phyloP scores from a whole-genome alignment of 2,329 filamentous ascomycete genomes.

The Xylariaceae sp. region DNA sequence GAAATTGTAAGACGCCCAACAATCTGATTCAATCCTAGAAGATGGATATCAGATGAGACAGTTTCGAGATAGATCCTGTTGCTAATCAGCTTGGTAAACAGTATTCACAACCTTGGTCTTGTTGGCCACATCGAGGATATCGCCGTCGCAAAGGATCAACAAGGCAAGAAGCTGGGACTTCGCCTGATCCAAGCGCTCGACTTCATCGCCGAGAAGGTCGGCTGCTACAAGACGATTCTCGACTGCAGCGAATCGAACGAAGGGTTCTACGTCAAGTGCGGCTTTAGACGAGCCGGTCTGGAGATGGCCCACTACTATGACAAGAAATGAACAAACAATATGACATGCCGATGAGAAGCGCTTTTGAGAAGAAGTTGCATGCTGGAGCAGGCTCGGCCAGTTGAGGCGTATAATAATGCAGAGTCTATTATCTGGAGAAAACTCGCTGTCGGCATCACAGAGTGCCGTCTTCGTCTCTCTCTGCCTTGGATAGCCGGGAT shows the following conservation, averaged over 20 bases:
- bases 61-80: background rate
- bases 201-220: slow-evolving; percentile 77
- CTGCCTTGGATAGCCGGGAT: background rate
- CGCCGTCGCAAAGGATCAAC: slow-evolving; percentile 88
- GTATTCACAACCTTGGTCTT: slow-evolving; percentile 72
- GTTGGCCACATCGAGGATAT: slow-evolving; percentile 99
- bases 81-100: slow-evolving; percentile 31
- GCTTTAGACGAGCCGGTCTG: slow-evolving; percentile 82
- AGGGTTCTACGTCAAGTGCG: slow-evolving; percentile 97
- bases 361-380: background rate
- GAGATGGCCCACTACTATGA: slow-evolving; percentile 98
- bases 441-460: background rate
- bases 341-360: background rate
- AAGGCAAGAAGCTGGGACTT: slow-evolving; percentile 93
- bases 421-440: background rate
- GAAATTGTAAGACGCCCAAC: slow-evolving; percentile 62
- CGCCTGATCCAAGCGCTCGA: slow-evolving; percentile 92
- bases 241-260: slow-evolving; percentile 96
- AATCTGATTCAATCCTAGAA: too few relatives aligned
- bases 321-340: slow-evolving; percentile 33
- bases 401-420: background rate
- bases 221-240: slow-evolving; percentile 95
- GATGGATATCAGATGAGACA: background rate
- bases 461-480: background rate
- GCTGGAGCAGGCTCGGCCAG: slow-evolving; percentile 13